Evolutionary conservation across 345 rosid genomes (phyloP).

Genomic region (Sonneratia alba): DNA sequence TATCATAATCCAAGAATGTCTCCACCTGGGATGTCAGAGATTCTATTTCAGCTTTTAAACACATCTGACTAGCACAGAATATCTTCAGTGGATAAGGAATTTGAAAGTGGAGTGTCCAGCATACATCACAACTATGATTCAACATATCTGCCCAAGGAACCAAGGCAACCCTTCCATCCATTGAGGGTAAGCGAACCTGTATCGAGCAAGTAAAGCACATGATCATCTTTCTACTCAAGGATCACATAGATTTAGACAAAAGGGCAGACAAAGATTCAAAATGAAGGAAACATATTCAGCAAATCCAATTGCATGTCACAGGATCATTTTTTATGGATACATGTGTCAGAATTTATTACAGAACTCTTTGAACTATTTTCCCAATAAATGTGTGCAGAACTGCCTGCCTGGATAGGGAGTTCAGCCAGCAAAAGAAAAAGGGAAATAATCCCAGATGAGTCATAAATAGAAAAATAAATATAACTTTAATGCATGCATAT

Average conservation of each 20-base stretch:
- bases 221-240: neutral
- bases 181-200: constrained; percentile 86
- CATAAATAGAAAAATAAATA: neutral
- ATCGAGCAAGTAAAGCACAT: neutral
- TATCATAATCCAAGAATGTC: constrained; percentile 88
- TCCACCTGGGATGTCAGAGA: constrained; percentile 47
- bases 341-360: too few species aligned
- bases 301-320: neutral
- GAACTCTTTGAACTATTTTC: neutral
- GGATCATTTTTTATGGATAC: neutral
- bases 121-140: constrained; percentile 90
- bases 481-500: neutral
- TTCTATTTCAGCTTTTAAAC: neutral
- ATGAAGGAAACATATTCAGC: neutral
- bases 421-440: neutral
- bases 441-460: neutral
- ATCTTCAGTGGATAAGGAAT: neutral
- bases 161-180: constrained; percentile 89
- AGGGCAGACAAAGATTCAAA: neutral
- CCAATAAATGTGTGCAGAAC: neutral
- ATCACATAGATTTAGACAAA: neutral
- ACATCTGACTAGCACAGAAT: neutral
- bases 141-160: constrained; percentile 99
- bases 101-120: constrained; percentile 5
- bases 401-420: neutral